Percentiles rank a stretch among this genome's conserved stretches.
Evolutionary conservation across 2,329 filamentous ascomycete species (phyloP).

Genomic region (Colletotrichum tropicale): DNA sequence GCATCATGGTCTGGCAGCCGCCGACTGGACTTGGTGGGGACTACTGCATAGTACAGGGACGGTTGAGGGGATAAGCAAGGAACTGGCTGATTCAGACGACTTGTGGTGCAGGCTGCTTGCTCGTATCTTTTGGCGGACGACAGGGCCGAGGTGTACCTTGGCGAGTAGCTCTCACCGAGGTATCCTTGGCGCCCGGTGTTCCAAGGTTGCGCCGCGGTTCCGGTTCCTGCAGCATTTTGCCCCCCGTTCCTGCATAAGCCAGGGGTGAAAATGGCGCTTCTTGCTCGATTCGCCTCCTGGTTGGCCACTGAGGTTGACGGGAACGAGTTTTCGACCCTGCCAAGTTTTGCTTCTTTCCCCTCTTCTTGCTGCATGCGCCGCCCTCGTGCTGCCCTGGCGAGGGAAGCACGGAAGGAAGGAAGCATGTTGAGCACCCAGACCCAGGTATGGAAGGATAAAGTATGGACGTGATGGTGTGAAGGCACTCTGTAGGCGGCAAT

Average conservation of each 20-base stretch:
- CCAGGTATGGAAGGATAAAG: not conserved
- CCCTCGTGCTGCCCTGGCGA: not conserved
- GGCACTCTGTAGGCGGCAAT: not conserved
- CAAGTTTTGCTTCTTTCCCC: not conserved
- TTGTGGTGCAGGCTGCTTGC: not conserved
- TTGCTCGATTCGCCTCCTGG: not conserved
- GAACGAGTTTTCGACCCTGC: not conserved
- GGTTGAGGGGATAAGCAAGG: slow-evolving; percentile 11
- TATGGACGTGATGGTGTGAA: not conserved
- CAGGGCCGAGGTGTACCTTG: not conserved
- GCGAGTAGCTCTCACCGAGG: not conserved
- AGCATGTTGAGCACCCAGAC: not conserved
- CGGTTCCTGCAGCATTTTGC: slow-evolving; percentile 20
- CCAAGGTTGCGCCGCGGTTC: slow-evolving; percentile 10
- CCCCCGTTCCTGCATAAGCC: slow-evolving; percentile 19
- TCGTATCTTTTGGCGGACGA: not conserved
- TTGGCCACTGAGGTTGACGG: not conserved
- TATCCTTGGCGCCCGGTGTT: slow-evolving; percentile 16
- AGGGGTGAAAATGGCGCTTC: slow-evolving; percentile 22
- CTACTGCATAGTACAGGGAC: not conserved
- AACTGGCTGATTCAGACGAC: not conserved
- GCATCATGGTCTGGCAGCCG: slow-evolving; percentile 1
- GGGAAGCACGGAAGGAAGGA: not conserved
- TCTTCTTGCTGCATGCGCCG: slow-evolving; percentile 1
- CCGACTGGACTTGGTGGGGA: slow-evolving; percentile 2